Conservation (phyloP, 129 eudicot genomes). For the Arctium lappa region DNA sequence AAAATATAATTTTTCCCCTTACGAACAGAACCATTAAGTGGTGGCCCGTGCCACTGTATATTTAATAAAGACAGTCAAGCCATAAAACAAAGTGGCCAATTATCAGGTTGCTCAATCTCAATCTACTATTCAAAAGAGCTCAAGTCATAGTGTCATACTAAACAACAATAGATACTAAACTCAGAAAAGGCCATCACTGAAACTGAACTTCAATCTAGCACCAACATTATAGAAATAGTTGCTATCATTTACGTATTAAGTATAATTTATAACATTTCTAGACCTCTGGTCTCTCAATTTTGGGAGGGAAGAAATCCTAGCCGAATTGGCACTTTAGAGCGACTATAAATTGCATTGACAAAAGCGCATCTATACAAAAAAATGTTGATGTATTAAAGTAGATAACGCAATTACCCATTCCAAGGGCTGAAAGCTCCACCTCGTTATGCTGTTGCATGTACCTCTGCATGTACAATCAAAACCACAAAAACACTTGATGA, state of each 20-base stretch:
- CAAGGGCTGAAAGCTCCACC: slow-evolving; percentile 13
- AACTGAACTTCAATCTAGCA: background rate
- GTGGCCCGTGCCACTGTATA: too few relatives aligned
- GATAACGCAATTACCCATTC: background rate
- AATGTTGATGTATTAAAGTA: background rate
- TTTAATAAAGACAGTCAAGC: too few relatives aligned
- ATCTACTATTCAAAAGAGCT: background rate
- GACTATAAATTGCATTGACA: too few relatives aligned
- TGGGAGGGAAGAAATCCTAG: background rate
- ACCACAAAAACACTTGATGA: background rate
- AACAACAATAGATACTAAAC: background rate
- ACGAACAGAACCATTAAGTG: too few relatives aligned
- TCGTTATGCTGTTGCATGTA: slow-evolving; percentile 10
- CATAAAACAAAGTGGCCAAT: too few relatives aligned
- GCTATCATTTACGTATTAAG: background rate
- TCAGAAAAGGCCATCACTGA: background rate
- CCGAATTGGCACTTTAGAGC: background rate
- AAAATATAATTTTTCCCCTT: too few relatives aligned
- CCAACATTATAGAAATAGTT: background rate
- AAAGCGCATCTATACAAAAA: background rate
- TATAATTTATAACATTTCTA: background rate
- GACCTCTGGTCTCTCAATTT: background rate
- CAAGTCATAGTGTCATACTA: background rate
- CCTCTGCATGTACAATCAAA: background rate
- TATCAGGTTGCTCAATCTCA: too few relatives aligned